A percentile compares a stretch with the other conserved stretches of the same genome.
Evolutionary conservation across 257 asterid species (phyloP).

Genomic region (Solanum chilense): DNA sequence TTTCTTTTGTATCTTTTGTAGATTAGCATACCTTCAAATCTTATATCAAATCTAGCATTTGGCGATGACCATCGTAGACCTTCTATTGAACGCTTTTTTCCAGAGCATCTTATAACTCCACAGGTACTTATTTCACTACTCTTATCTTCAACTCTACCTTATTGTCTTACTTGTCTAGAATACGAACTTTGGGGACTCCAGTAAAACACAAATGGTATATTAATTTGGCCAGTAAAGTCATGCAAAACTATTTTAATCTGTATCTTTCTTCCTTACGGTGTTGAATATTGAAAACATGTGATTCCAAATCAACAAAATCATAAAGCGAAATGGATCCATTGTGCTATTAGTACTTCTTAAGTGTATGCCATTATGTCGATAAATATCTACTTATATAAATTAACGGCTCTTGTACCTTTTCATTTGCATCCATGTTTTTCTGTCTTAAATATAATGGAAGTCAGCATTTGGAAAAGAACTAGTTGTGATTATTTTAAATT

Average conservation of each 20-base stretch:
- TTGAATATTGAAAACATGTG: not conserved
- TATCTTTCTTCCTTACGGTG: not conserved
- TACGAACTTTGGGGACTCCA: not conserved
- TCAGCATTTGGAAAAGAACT: not conserved
- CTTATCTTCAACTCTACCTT: not conserved
- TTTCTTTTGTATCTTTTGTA: slow-evolving; percentile 35
- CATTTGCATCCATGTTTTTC: not conserved
- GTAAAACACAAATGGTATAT: not conserved
- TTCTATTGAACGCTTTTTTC: not conserved
- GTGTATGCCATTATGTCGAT: not conserved
- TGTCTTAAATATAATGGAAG: not conserved
- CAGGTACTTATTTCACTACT: not conserved
- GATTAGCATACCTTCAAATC: slow-evolving; percentile 73
- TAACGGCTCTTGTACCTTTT: not conserved
- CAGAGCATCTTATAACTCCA: not conserved
- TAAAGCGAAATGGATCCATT: not conserved
- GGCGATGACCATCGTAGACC: slow-evolving; percentile 4
- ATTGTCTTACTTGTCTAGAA: not conserved
- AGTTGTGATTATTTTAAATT: not conserved
- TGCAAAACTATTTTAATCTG: not conserved
- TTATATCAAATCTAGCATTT: slow-evolving; percentile 10
- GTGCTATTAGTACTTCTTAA: not conserved
- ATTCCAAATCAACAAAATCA: not conserved
- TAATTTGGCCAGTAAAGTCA: not conserved
- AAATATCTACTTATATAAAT: not conserved